These are phyloP conservation scores for Mortierella sp. DNA, from an alignment of 371 early-diverging fungal genomes.

Conservation along the genomic window DNA sequence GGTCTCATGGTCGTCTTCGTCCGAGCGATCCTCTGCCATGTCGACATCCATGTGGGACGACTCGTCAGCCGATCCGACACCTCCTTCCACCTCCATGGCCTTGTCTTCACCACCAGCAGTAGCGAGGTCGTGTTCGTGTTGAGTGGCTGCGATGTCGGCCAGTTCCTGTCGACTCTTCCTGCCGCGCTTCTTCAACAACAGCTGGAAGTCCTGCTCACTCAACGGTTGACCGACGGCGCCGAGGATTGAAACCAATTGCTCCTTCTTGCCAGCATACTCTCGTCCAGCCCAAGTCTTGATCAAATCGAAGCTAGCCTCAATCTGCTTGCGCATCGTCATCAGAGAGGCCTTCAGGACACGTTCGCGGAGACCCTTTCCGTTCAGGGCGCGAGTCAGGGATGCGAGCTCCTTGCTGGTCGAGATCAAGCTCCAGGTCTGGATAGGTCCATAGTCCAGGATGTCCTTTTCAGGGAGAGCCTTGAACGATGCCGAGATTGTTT, in stretches of 20 bases:
- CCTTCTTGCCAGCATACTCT: conserved; percentile 25
- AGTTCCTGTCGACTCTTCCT: conserved; percentile 53
- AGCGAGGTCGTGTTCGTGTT: conserved; percentile 21
- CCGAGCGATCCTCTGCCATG: conserved; percentile 16
- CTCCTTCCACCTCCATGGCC: conserved; percentile 32
- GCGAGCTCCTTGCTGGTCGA: conserved; percentile 51
- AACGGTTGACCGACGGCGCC: conserved; percentile 46
- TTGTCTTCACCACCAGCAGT: conserved; percentile 1
- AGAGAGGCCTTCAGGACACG: conserved; percentile 46
- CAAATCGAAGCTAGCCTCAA: conserved; percentile 37
- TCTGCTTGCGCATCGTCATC: conserved; percentile 44
- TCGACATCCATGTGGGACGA: conserved; percentile 23
- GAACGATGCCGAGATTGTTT: neutral
- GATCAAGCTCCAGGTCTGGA: conserved; percentile 52
- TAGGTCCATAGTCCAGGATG: conserved; percentile 45
- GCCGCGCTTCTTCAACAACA: conserved; percentile 46
- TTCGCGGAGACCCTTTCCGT: conserved; percentile 50
- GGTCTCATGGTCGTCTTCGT: conserved; percentile 20
- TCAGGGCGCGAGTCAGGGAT: conserved; percentile 47
- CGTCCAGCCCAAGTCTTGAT: conserved; percentile 43
- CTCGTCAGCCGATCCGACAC: neutral
- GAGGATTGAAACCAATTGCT: conserved; percentile 26
- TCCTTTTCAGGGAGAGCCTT: conserved; percentile 30
- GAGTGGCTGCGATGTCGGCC: conserved; percentile 55
- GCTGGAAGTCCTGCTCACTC: conserved; percentile 29